These are phyloP conservation scores for Septoria petroselini DNA, from an alignment of 2,329 filamentous ascomycete genomes.

Conservation along the genomic window DNA sequence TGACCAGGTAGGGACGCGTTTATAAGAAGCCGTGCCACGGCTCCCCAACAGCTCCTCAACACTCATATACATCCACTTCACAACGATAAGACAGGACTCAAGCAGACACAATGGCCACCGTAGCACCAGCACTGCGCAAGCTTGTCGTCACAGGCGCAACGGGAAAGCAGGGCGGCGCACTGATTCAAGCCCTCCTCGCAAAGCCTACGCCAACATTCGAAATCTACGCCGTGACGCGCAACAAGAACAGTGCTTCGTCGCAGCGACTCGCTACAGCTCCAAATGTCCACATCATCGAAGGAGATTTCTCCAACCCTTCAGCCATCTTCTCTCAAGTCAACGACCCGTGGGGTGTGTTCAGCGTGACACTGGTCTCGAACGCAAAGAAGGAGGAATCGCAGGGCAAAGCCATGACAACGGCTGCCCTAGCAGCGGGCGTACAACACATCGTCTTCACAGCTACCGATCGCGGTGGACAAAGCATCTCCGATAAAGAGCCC, in stretches of 20 bases:
- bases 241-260: constrained; percentile 51
- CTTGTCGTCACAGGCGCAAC: constrained; percentile 48
- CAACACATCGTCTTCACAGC: constrained; percentile 60
- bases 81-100: neutral
- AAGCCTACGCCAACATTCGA: constrained; percentile 34
- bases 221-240: constrained; percentile 61
- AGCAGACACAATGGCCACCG: constrained; percentile 9
- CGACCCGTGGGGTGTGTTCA: constrained; percentile 33
- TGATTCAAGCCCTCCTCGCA: constrained; percentile 44
- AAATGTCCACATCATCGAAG: constrained; percentile 56
- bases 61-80: neutral
- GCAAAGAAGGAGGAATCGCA: constrained; percentile 50
- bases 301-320: constrained; percentile 53
- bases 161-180: constrained; percentile 48
- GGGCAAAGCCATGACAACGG: constrained; percentile 58
- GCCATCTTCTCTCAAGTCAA: constrained; percentile 48
- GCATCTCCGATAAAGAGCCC: constrained; percentile 50
- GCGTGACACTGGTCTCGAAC: constrained; percentile 26
- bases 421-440: constrained; percentile 54
- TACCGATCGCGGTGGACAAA: constrained; percentile 55
- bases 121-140: constrained; percentile 7
- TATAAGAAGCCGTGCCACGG: constrained; percentile 3
- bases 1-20: too few relatives aligned
- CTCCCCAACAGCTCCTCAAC: neutral
- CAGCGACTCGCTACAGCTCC: constrained; percentile 47